Evolutionary conservation across 345 rosid genomes (phyloP).

Genomic region (Populus tremula): DNA sequence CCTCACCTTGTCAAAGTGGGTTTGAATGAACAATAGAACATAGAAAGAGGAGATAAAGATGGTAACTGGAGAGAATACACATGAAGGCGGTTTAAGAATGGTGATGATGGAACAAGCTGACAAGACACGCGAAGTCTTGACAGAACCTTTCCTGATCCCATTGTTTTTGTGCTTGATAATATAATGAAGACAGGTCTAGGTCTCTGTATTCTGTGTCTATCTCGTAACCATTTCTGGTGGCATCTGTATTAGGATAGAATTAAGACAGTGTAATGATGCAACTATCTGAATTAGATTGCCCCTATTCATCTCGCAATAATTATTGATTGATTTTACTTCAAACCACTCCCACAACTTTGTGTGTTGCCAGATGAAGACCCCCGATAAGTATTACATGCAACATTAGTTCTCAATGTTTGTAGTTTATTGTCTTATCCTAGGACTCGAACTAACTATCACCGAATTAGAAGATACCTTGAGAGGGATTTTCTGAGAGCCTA

Average conservation of each 20-base stretch:
- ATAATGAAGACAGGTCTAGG: background rate
- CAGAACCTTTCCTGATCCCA: background rate
- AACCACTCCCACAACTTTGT: background rate
- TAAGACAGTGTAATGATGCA: background rate
- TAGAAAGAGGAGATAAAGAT: background rate
- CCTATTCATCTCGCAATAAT: background rate
- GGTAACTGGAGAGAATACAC: background rate
- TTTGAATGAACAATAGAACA: background rate
- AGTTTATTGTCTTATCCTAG: background rate
- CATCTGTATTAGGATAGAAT: background rate
- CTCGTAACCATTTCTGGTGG: background rate
- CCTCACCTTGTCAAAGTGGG: constrained; percentile 6
- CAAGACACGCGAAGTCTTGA: background rate
- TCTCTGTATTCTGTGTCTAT: background rate
- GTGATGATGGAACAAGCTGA: background rate
- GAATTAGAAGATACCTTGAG: background rate
- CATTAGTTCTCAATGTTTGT: background rate
- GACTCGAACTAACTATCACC: background rate
- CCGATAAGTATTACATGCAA: background rate
- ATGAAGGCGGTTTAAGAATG: background rate
- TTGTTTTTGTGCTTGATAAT: background rate
- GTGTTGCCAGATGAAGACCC: background rate
- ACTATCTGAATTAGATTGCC: background rate
- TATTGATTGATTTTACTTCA: background rate
- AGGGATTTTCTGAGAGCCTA: background rate